Conservation (phyloP, 768 basidiomycete genomes). For the Lentinula raphanica region DNA sequence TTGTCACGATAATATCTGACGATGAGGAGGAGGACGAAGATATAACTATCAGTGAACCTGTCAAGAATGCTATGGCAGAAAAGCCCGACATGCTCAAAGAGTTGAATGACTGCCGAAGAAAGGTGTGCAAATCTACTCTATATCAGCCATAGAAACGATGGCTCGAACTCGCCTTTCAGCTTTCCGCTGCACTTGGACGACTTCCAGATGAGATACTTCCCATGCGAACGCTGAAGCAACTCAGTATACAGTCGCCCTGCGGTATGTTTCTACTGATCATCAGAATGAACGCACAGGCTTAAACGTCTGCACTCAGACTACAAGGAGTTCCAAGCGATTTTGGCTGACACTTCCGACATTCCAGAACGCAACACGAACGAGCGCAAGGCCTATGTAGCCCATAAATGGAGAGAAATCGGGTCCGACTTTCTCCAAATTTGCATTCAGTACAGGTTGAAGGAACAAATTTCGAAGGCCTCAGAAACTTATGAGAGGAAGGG, state of each 20-base stretch:
- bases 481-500: neutral
- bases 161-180: neutral
- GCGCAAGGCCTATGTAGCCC: neutral
- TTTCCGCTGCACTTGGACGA: neutral
- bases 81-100: neutral
- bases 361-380: neutral
- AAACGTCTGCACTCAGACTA: constrained; percentile 1
- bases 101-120: neutral
- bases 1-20: neutral
- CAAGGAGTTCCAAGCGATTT: neutral
- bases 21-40: neutral
- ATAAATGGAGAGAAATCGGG: neutral
- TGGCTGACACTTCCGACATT: constrained; percentile 1
- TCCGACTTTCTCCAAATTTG: neutral
- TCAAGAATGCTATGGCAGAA: neutral
- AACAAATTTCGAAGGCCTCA: too few relatives aligned
- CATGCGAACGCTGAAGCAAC: neutral
- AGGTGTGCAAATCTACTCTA: neutral
- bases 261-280: neutral
- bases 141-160: neutral
- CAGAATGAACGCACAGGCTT: too few relatives aligned
- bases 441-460: neutral
- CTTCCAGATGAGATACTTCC: neutral
- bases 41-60: neutral
- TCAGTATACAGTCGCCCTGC: neutral